These are phyloP conservation scores for Microsporum audouinii DNA, from an alignment of 2,329 filamentous ascomycete genomes.

Conservation along the genomic window DNA sequence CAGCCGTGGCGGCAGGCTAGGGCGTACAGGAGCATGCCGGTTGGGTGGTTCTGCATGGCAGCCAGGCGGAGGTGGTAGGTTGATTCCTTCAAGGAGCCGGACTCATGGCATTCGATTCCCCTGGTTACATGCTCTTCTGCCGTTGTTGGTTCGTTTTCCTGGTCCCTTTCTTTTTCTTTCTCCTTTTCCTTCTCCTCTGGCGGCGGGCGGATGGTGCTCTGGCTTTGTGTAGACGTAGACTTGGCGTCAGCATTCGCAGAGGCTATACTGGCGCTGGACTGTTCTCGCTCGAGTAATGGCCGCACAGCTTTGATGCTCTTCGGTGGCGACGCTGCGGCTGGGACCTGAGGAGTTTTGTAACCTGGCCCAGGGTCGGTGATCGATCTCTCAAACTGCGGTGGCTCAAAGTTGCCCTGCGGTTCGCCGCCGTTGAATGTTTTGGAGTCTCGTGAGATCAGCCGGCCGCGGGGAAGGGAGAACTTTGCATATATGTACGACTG, in stretches of 20 bases:
- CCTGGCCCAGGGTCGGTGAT: slow-evolving; percentile 24
- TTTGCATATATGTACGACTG: slow-evolving; percentile 80
- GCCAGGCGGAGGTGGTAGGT: slow-evolving; percentile 92
- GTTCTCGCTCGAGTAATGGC: slow-evolving; percentile 3
- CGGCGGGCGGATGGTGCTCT: slow-evolving; percentile 48
- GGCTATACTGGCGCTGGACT: slow-evolving; percentile 25
- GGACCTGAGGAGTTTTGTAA: slow-evolving; percentile 4
- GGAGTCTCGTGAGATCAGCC: slow-evolving; percentile 60
- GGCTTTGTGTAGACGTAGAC: slow-evolving; percentile 48
- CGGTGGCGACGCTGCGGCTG: not conserved
- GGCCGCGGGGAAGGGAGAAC: slow-evolving; percentile 71
- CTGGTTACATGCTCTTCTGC: slow-evolving; percentile 81
- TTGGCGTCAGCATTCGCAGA: slow-evolving; percentile 24
- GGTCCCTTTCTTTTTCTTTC: slow-evolving; percentile 16
- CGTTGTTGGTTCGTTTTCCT: slow-evolving; percentile 18
- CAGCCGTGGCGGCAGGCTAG: slow-evolving; percentile 91
- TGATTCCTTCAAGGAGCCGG: slow-evolving; percentile 78
- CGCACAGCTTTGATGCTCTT: not conserved
- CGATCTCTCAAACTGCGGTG: slow-evolving; percentile 44
- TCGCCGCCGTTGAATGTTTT: not conserved
- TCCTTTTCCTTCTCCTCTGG: slow-evolving; percentile 13
- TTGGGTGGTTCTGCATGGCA: slow-evolving; percentile 72
- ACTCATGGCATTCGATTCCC: slow-evolving; percentile 81
- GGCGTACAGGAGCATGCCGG: slow-evolving; percentile 91
- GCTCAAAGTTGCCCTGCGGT: slow-evolving; percentile 25